Evolutionary conservation across 1,139 yeast species (phyloP), one percentile per base, ranked within the genome.

Genomic region (Taphrina sp.): DNA sequence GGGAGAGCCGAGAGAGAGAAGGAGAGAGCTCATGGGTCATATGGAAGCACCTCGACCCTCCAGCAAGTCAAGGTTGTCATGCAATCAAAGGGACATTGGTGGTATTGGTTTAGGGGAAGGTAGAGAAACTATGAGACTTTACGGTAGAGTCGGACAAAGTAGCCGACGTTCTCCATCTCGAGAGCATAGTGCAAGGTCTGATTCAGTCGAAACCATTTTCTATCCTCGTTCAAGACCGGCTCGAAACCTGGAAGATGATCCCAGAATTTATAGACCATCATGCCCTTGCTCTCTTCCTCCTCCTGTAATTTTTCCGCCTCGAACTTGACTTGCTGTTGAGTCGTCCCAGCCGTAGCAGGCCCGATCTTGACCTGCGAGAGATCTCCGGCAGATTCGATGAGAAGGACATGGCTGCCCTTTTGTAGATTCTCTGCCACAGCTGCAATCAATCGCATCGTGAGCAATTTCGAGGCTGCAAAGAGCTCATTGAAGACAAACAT

Each of bases 91-190:
- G n/a, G n/a, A n/a, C n/a, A n/a, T n/a, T n/a, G n/a, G n/a, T n/a
- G n/a, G n/a, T n/a, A n/a, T n/a, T n/a, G n/a, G n/a, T n/a, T n/a
- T n/a, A n/a, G n/a, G n/a, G n/a, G n/a, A n/a, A n/a, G n/a, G n/a
- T n/a, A n/a, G n/a, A n/a, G n/a, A n/a, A n/a, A n/a, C 41, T 44
- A 44, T 3, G 24, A 22, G 22, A 14, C 33, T 39, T 49, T 49
- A 14, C 47, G 47, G 17, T 49, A 49, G 28, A 49, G 41, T 22
- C 54, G 45, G 3, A 35, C 44, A 49, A 49, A 49, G 34, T 49
- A 49, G 46, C 46, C 54, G n/a, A 49, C 54, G 24, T 49, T 49
- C 39, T 49, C 54, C 54, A 49, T 38, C 26, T 49, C 54, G 8
- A 49, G 41, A 2, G 54, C 46, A 22, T 49, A 49, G 5, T 22